Evolutionary conservation across 345 rosid species (phyloP), one percentile per base, ranked within the genome.

Genomic region (Erysimum cheiranthoides): DNA sequence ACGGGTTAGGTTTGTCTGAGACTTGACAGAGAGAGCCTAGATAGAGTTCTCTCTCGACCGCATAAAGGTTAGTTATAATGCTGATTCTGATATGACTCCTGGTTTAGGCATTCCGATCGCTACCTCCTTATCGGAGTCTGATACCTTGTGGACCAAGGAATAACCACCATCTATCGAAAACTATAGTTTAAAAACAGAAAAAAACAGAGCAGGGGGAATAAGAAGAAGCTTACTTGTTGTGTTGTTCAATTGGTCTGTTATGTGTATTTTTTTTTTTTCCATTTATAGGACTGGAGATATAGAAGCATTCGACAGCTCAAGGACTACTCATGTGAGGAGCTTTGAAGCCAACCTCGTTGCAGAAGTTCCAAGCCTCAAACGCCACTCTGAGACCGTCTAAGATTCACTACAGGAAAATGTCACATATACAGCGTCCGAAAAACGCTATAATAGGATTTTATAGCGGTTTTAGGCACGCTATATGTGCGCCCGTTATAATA

Each of bases 341-440:
- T 80, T 90, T 91, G 3, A 66, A 46, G 9, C 93, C 97, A 71
- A 90, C 93, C 82, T 92, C 96, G 81, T 92, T 90, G 84, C 97
- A 92, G 31, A 88, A 90, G 78, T 92, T 90, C 97, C 96, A 92
- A 77, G 92, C 92, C 82, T 92, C 96, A 77, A 90, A 87, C 1
- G 86, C 97, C 18, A 90, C 83, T 73, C 96, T 78, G 43, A 90
- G 76, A 28, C 86, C 87, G 53, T 92, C 92, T 79, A 1, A 21
- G 25, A 21, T 21, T 21, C 25, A 21, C 25, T 21, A 21, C 25
- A 21, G 25, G 25, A 21, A 21, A 21, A 21, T 21, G 25, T 21
- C 25, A 21, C 25, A 21, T 21, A 21, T 21, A 21, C 25, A 21
- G 25, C 25, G 25, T 21, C 25, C 25, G 25, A 21, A 21, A 21